Base-by-base conservation (phyloP, 2,329 filamentous ascomycete genomes). In the Pseudogymnoascus sp. region DNA sequence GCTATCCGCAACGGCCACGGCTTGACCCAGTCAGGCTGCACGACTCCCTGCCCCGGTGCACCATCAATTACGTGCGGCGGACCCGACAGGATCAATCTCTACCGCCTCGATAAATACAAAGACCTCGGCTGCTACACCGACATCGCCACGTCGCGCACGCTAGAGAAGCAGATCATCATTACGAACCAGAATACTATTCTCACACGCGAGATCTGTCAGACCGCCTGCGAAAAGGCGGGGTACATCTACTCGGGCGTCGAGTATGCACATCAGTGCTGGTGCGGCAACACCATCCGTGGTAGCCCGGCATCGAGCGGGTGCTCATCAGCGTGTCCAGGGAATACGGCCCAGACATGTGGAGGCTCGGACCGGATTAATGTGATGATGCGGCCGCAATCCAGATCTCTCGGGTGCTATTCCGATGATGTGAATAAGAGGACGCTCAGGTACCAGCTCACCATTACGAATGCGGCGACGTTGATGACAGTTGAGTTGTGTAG, bases 21-120 rank as follows among this genome's bases (percentile, higher is more conserved):
- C 11, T 11, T 37, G 6, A 36, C 61, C 23, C 5, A 21, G 59
- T 36, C 25, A 12, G 63, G 63, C 7, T 66, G 65, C 40, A 63
- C 63, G 14, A 65, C 64, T 64, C 8, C 16, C 23, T 66, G 65
- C 49, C 23, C 49, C n/a, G 64, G 64, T 2, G 60, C 64, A 28
- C n/a, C 28, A 16, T 6, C 23, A n/a, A 56, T 65, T 40, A 62
- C 49, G 28, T 67, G 65, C 36, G 65, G 65, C 3, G 65, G 63
- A 16, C 53, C 46, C 31, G 40, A 56, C 25, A 61, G 65, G 14
- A 56, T 67, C 6, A 63, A 62, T 16, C n/a, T 65, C 8, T 67
- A 66, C 42, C 49, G 42, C 6, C 61, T 53, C 12, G 43, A 53
- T 11, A 36, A 16, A 12, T 62, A 46, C 8, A 36, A 37, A n/a